These are phyloP conservation scores for Rugosomyces carneus DNA, from an alignment of 1,284 basidiomycete species.

Conservation along the genomic window DNA sequence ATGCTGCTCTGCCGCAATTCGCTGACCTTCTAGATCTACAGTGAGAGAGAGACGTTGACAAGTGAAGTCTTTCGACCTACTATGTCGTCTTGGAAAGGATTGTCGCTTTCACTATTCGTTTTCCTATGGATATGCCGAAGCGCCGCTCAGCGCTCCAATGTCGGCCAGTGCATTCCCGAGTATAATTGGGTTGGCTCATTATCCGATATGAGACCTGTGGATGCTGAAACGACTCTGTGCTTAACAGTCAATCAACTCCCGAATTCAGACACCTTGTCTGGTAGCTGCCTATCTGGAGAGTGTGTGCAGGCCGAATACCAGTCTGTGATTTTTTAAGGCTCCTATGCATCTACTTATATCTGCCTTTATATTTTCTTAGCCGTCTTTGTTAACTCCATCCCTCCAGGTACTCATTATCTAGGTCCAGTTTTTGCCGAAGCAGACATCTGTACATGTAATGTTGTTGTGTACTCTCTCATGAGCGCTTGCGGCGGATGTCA, in stretches of 20 bases:
- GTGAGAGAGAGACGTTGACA: background rate
- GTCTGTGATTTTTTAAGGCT: slow-evolving; percentile 5
- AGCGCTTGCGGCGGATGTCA: slow-evolving; percentile 27
- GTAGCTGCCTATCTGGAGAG: slow-evolving; percentile 37
- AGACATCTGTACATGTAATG: slow-evolving; percentile 23
- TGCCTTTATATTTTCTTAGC: slow-evolving; percentile 17
- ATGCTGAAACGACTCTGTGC: background rate
- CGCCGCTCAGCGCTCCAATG: slow-evolving; percentile 30
- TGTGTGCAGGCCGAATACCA: slow-evolving; percentile 19
- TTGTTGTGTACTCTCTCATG: slow-evolving; percentile 25
- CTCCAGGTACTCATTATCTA: slow-evolving; percentile 15
- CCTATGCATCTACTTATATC: slow-evolving; percentile 18
- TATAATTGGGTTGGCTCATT: slow-evolving; percentile 28
- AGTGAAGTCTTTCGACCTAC: background rate
- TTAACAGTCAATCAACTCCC: slow-evolving; percentile 32
- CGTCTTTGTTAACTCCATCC: slow-evolving; percentile 12
- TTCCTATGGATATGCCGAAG: slow-evolving; percentile 13
- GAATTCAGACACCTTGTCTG: slow-evolving; percentile 38
- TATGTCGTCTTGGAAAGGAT: slow-evolving; percentile 4
- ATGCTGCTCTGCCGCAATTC: background rate
- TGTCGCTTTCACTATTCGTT: slow-evolving; percentile 12
- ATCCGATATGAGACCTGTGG: background rate
- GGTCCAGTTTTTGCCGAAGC: slow-evolving; percentile 15
- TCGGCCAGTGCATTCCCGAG: slow-evolving; percentile 25
- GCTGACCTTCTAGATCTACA: background rate